Conservation (phyloP, 2,329 filamentous ascomycete genomes). For the Fusarium subglutinans region DNA sequence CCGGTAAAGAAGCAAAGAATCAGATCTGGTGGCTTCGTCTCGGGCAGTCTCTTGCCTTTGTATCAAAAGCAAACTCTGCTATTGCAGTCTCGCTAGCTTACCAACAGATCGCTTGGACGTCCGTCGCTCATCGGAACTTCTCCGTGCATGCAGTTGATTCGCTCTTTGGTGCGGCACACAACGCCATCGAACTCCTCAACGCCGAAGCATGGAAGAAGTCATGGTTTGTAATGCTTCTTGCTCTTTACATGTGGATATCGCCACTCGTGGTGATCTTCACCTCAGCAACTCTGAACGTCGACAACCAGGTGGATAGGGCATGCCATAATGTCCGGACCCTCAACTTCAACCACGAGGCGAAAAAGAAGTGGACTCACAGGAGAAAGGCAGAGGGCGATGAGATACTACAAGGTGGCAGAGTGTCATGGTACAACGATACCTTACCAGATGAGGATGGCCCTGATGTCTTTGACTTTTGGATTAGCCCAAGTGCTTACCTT, state of each 20-base stretch:
- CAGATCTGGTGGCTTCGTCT: conserved; percentile 12
- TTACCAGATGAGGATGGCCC: neutral
- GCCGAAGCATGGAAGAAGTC: conserved; percentile 24
- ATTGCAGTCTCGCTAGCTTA: neutral
- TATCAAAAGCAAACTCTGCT: neutral
- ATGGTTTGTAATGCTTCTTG: conserved; percentile 20
- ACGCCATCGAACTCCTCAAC: conserved; percentile 15
- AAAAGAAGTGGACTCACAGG: neutral
- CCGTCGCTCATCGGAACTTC: neutral
- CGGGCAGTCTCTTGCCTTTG: conserved; percentile 1
- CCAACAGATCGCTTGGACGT: conserved; percentile 2
- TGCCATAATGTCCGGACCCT: conserved; percentile 21
- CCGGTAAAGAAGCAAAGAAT: neutral
- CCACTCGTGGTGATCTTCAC: conserved; percentile 30
- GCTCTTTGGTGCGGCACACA: conserved; percentile 20
- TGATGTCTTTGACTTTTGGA: conserved; percentile 29
- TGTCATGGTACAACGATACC: conserved; percentile 19
- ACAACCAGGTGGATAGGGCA: neutral
- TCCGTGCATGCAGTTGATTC: conserved; percentile 19
- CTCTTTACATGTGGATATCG: conserved; percentile 22
- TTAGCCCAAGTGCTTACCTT: neutral
- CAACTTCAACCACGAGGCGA: conserved; percentile 21
- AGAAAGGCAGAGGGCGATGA: neutral
- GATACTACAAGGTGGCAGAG: conserved; percentile 1
- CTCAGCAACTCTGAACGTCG: conserved; percentile 20